Conservation (phyloP, 169 alveolate species). For the Pseudocohnilembus persalinus region DNA sequence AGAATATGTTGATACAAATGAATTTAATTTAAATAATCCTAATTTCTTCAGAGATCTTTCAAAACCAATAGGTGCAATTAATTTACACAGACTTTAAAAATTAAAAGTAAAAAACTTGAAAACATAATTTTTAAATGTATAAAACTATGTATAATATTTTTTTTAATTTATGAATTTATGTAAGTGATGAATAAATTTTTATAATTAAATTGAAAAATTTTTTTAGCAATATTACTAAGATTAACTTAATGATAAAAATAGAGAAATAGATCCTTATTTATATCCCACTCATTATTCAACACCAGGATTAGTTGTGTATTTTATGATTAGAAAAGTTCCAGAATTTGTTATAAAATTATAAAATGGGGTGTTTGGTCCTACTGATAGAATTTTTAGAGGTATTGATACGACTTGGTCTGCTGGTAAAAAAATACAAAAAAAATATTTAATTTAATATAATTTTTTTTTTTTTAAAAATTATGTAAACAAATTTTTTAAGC, state of each 20-base stretch:
- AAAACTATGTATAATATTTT: too few species aligned
- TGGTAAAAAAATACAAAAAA: not conserved
- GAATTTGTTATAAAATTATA: conserved; percentile 45
- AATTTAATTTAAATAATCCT: conserved; percentile 66
- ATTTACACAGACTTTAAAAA: conserved; percentile 76
- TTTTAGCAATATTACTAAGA: conserved; percentile 39
- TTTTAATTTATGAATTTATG: conserved; percentile 2
- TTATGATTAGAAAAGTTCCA: conserved; percentile 50
- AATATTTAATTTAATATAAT: conserved; percentile 35
- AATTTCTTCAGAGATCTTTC: conserved; percentile 87
- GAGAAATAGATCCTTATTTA: conserved; percentile 45
- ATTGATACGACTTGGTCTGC: conserved; percentile 49
- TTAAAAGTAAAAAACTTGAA: too few species aligned
- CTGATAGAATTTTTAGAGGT: conserved; percentile 51
- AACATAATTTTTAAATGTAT: too few species aligned
- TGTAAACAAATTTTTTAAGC: conserved; percentile 9
- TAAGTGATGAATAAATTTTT: not conserved
- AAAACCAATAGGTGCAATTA: conserved; percentile 92
- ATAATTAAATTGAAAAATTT: too few species aligned
- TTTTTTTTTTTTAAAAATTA: conserved; percentile 23
- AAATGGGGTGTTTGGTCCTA: conserved; percentile 50
- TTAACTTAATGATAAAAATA: conserved; percentile 25
- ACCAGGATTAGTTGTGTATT: conserved; percentile 42
- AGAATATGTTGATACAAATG: conserved; percentile 72
- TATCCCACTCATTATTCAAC: conserved; percentile 43